These are phyloP conservation scores for Talaromyces sp. DNA, from an alignment of 2,329 filamentous ascomycete genomes.

Conservation along the genomic window DNA sequence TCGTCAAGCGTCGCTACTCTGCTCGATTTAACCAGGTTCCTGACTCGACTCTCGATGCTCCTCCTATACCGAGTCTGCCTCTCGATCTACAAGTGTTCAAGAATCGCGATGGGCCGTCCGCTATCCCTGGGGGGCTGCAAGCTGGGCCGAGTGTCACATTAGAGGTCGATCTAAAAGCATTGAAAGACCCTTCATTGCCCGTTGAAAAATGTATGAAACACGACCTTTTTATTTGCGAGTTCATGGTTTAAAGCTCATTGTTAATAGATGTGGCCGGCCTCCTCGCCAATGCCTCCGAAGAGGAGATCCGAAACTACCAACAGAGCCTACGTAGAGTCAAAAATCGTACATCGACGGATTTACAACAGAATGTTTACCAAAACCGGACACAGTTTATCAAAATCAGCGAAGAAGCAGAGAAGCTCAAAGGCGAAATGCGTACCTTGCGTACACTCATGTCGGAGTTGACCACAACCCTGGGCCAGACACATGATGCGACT, in stretches of 20 bases:
- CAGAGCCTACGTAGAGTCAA: conserved; percentile 72
- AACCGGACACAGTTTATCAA: conserved; percentile 98
- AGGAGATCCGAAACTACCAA: conserved; percentile 81
- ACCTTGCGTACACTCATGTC: conserved; percentile 86
- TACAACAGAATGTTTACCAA: conserved; percentile 94
- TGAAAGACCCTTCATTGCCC: conserved; percentile 74
- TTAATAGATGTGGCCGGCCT: conserved; percentile 53
- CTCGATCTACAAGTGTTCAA: conserved; percentile 59
- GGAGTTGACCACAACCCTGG: conserved; percentile 73
- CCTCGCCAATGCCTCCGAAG: conserved; percentile 79
- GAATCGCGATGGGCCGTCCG: conserved; percentile 41
- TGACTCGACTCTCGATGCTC: conserved; percentile 62
- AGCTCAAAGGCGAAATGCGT: conserved; percentile 93
- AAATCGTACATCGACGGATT: conserved; percentile 71
- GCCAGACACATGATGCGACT: conserved; percentile 44
- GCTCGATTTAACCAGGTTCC: conserved; percentile 81
- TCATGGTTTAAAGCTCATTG: neutral
- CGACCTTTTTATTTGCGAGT: neutral
- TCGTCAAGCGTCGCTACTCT: conserved; percentile 93
- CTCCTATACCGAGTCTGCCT: conserved; percentile 68
- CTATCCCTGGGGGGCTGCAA: conserved; percentile 47
- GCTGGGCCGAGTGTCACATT: conserved; percentile 59
- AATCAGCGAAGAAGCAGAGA: conserved; percentile 98
- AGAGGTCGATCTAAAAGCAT: conserved; percentile 68
- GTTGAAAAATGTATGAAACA: conserved; percentile 68